These are phyloP conservation scores for Fusarium sp. DNA, from an alignment of 2,329 filamentous ascomycete genomes.

Conservation along the genomic window DNA sequence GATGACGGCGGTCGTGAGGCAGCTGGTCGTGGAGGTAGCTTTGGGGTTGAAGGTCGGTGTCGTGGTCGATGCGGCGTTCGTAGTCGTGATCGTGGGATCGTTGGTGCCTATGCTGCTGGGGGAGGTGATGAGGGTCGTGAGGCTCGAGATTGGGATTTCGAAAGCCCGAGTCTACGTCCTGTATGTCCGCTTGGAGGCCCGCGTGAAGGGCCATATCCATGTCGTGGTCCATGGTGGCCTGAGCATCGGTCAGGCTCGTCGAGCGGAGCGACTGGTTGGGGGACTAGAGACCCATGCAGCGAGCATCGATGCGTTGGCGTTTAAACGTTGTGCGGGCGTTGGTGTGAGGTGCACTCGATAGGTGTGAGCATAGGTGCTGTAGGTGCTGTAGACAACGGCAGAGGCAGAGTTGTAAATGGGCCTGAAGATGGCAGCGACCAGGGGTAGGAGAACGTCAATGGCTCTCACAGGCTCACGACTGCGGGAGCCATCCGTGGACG, in stretches of 20 bases:
- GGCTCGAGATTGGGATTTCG: constrained; percentile 46
- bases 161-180: constrained; percentile 45
- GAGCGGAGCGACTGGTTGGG: constrained; percentile 59
- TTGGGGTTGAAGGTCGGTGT: constrained; percentile 28
- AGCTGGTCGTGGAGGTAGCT: constrained; percentile 47
- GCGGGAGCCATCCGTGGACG: constrained; percentile 36
- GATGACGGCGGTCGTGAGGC: constrained; percentile 38
- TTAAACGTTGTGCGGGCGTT: constrained; percentile 53
- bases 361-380: constrained; percentile 40
- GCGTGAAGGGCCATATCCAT: constrained; percentile 53
- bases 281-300: constrained; percentile 61
- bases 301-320: constrained; percentile 65
- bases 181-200: constrained; percentile 49
- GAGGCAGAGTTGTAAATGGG: constrained; percentile 29
- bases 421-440: constrained; percentile 28
- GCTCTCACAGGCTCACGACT: constrained; percentile 41
- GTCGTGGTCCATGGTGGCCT: constrained; percentile 64
- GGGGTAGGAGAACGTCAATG: constrained; percentile 35
- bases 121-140: constrained; percentile 45
- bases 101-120: constrained; percentile 52
- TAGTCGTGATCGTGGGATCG: constrained; percentile 50
- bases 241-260: constrained; percentile 62
- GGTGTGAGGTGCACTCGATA: constrained; percentile 43
- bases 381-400: constrained; percentile 25
- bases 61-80: constrained; percentile 46